Conservation (phyloP, 805 yeast genomes). For the Wickerhamomyces xylosicus region DNA sequence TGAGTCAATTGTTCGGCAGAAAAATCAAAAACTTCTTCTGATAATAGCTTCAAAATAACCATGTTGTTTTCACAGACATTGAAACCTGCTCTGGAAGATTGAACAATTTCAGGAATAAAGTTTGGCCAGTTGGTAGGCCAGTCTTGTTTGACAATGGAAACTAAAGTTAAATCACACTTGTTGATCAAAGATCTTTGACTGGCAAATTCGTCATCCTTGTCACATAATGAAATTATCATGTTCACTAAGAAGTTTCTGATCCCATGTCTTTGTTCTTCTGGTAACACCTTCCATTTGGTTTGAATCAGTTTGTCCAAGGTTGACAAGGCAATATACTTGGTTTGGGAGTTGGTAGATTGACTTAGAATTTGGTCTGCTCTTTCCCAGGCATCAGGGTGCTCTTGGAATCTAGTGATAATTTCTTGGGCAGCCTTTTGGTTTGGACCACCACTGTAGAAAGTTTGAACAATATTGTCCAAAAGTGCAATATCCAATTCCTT, state of each 20-base stretch:
- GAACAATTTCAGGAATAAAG: conserved; percentile 87
- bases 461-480: conserved; percentile 76
- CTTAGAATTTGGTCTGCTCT: conserved; percentile 84
- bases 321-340: conserved; percentile 86
- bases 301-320: conserved; percentile 84
- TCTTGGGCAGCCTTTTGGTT: conserved; percentile 62
- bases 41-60: conserved; percentile 78
- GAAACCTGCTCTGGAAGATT: conserved; percentile 71
- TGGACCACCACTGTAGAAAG: conserved; percentile 73
- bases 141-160: conserved; percentile 90
- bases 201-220: conserved; percentile 62
- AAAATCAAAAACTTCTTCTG: conserved; percentile 94
- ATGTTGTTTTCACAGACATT: conserved; percentile 97
- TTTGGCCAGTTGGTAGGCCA: conserved; percentile 99
- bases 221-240: conserved; percentile 88
- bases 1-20: conserved; percentile 96
- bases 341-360: conserved; percentile 66
- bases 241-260: conserved; percentile 89
- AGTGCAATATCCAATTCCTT: conserved; percentile 71
- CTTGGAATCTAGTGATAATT: conserved; percentile 73
- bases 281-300: conserved; percentile 89
- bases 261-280: conserved; percentile 81
- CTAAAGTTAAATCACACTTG: conserved; percentile 89
- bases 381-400: conserved; percentile 93
- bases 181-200: conserved; percentile 75